These are phyloP conservation scores for Panicum hallii DNA, from an alignment of 202 grass and related monocot species.

Conservation along the genomic window DNA sequence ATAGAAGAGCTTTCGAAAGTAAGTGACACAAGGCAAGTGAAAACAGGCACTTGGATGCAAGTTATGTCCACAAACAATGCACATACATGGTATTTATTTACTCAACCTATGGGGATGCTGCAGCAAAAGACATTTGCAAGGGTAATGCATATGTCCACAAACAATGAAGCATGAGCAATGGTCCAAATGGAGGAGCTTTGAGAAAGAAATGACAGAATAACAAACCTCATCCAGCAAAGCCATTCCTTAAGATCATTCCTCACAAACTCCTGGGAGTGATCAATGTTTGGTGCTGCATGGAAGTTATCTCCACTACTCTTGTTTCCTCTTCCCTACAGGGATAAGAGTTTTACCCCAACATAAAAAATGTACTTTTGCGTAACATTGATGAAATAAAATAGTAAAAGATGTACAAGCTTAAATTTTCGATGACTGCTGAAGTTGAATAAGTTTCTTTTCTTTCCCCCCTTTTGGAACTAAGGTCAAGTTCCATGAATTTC, in stretches of 20 bases:
- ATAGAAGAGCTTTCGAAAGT: conserved; percentile 14
- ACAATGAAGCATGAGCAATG: conserved; percentile 28
- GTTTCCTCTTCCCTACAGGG: conserved; percentile 87
- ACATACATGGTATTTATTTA: conserved; percentile 18
- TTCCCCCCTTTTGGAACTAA: neutral
- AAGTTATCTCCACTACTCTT: conserved; percentile 99
- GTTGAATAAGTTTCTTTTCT: neutral
- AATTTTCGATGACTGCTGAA: conserved; percentile 6
- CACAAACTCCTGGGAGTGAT: conserved; percentile 99
- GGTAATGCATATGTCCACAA: neutral
- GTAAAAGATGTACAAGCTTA: conserved; percentile 11
- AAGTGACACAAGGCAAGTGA: neutral
- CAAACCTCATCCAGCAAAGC: conserved; percentile 87
- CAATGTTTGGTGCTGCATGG: conserved; percentile 98
- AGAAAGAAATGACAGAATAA: conserved; percentile 36
- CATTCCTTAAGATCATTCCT: conserved; percentile 94
- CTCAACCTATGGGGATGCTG: neutral
- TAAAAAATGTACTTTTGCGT: conserved; percentile 13
- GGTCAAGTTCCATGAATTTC: conserved; percentile 39
- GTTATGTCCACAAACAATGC: conserved; percentile 26
- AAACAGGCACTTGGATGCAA: conserved; percentile 6
- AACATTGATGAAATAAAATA: conserved; percentile 1
- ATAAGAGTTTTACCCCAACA: conserved; percentile 40
- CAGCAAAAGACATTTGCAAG: conserved; percentile 29
- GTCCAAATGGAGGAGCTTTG: neutral